Evolutionary conservation across 2,329 filamentous ascomycete genomes (phyloP), one percentile per base, ranked within the genome.

Genomic region (Neospermospora avenae): DNA sequence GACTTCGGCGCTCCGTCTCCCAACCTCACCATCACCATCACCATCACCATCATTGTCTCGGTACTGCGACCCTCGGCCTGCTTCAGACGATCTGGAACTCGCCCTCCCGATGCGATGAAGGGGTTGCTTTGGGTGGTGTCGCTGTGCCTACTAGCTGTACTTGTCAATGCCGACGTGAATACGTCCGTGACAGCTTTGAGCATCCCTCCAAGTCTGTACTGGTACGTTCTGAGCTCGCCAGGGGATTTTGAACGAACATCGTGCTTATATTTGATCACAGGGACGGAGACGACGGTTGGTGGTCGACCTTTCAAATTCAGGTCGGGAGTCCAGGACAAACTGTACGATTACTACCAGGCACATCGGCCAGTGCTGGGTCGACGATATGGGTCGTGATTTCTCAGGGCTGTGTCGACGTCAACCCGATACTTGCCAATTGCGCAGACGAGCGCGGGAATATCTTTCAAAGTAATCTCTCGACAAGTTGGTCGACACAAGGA

Each of bases 321-420:
- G 78, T 81, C 22, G 84, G 84, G 37, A 76, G 74, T 4, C 81
- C 82, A 14, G 71, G 74, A 10, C 80, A 84, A 64, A 71, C 74
- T 39, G 76, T 85, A 35, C 80, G 80, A 58, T 78, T 85, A 51
- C 22, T 82, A 4, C 77, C 86, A 56, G 89, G 86, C 67, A 91
- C 87, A 4, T 51, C 48, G 8, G 48, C 48, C 48, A 51, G 48
- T 51, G 79, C 82, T 5, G 77, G 86, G 28, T 88, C 88, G 39
- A 85, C 89, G 71, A 84, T 87, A 45, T 90, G 87, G 86, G 80
- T 84, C 1, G 80, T 84, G 2, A 77, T 84, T 55, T 76, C 80
- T 0, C 77, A 79, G 62, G 85, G 84, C 57, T 88, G 84, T 58
- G 69, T 49, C 2, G 42, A 53, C 18, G 55, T 55, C 4, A 81